phyloP scores from a whole-genome alignment of 805 yeast species.

The Blastobotrys peoriensis region DNA sequence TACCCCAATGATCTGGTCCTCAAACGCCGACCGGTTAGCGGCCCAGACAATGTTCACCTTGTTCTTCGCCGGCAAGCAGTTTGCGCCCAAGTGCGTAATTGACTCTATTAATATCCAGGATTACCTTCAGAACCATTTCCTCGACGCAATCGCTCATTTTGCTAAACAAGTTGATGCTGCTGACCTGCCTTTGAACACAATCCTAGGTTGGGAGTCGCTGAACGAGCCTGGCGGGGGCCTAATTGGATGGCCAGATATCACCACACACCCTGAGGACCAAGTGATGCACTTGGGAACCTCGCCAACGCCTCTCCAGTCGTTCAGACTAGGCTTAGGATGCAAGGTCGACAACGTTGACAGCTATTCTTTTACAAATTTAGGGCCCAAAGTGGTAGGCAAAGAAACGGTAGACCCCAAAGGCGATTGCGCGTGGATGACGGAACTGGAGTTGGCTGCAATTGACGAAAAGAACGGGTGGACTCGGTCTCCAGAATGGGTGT shows the following conservation, averaged over 20 bases:
- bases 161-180: conserved; percentile 38
- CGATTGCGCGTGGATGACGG: conserved; percentile 57
- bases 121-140: conserved; percentile 60
- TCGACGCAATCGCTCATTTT: conserved; percentile 46
- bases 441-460: conserved; percentile 1
- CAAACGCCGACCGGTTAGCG: conserved; percentile 75
- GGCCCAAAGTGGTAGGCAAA: conserved; percentile 50
- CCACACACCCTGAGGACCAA: conserved; percentile 42
- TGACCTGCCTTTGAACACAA: conserved; percentile 35
- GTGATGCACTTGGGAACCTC: conserved; percentile 71
- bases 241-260: conserved; percentile 54
- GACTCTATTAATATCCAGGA: conserved; percentile 73
- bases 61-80: conserved; percentile 71
- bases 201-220: conserved; percentile 75
- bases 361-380: conserved; percentile 64
- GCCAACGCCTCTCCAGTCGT: conserved; percentile 68
- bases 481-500: conserved; percentile 55
- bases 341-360: conserved; percentile 56
- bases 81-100: conserved; percentile 69
- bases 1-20: conserved; percentile 82
- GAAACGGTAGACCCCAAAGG: conserved; percentile 59
- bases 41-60: conserved; percentile 76
- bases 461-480: conserved; percentile 67
- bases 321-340: conserved; percentile 68
- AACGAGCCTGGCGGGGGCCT: conserved; percentile 83